These are phyloP conservation scores for Neospora caninum DNA, from an alignment of 169 alveolate species.

Conservation along the genomic window DNA sequence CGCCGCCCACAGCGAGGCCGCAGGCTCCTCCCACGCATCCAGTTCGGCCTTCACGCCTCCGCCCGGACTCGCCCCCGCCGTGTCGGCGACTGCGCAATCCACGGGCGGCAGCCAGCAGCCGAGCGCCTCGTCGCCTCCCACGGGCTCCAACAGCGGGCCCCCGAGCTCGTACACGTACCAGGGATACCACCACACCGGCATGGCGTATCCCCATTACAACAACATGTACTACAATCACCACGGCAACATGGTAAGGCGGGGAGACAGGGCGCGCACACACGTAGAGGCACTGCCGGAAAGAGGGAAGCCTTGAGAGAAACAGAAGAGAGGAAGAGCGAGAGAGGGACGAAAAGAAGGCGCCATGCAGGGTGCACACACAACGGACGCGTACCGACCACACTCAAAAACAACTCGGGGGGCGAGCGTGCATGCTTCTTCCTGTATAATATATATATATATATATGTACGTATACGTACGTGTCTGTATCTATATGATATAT, in stretches of 20 bases:
- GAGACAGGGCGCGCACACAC: too few species aligned
- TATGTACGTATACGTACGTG: too few species aligned
- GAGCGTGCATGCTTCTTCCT: too few species aligned
- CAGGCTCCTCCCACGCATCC: background rate
- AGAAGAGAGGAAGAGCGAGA: background rate
- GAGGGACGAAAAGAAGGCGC: background rate
- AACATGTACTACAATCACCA: conserved; percentile 23
- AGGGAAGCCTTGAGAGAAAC: background rate
- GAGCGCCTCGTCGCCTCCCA: background rate
- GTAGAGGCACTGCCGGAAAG: too few species aligned
- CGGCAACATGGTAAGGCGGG: background rate
- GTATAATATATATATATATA: too few species aligned
- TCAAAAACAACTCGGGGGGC: too few species aligned
- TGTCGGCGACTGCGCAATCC: background rate
- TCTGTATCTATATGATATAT: too few species aligned
- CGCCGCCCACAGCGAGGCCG: background rate
- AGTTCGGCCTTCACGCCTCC: background rate
- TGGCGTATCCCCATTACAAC: conserved; percentile 4
- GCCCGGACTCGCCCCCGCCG: background rate
- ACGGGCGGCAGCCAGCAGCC: background rate
- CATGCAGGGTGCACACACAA: background rate
- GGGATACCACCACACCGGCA: background rate
- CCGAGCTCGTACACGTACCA: background rate
- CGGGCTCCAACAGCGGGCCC: background rate
- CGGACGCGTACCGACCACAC: too few species aligned